phyloP scores from a whole-genome alignment of 2,329 filamentous ascomycete genomes.

The Orbilia blumenaviensis region DNA sequence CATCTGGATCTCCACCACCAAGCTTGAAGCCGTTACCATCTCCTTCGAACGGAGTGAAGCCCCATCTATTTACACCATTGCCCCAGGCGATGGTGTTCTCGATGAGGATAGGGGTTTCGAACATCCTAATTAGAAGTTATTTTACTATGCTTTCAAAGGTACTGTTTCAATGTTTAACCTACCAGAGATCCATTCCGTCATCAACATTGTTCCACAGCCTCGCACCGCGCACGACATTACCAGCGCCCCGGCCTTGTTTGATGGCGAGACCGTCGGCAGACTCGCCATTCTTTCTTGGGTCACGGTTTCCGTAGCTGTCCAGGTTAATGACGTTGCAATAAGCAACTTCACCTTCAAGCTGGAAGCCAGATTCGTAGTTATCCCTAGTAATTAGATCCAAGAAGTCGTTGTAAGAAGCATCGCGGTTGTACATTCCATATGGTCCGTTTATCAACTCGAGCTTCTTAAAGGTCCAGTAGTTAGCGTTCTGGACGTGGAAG shows the following conservation, averaged over 20 bases:
- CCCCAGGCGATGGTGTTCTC: constrained; percentile 64
- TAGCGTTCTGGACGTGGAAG: constrained; percentile 63
- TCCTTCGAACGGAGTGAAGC: constrained; percentile 62
- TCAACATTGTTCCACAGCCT: constrained; percentile 67
- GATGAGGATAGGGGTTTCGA: constrained; percentile 63
- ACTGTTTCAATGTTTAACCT: constrained; percentile 27
- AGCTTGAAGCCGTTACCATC: constrained; percentile 66
- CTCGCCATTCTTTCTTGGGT: constrained; percentile 66
- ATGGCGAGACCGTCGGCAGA: constrained; percentile 65
- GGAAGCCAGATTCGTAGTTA: constrained; percentile 62
- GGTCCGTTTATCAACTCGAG: constrained; percentile 61
- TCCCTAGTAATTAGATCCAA: constrained; percentile 61
- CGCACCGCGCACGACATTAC: constrained; percentile 64
- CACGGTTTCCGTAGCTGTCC: constrained; percentile 64
- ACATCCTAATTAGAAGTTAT: constrained; percentile 57
- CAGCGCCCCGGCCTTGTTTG: constrained; percentile 64
- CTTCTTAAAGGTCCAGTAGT: constrained; percentile 64
- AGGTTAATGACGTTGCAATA: constrained; percentile 63
- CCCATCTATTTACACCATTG: constrained; percentile 64
- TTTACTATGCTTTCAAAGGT: constrained; percentile 10
- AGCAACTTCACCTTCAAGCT: constrained; percentile 59
- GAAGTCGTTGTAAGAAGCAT: constrained; percentile 60
- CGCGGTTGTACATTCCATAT: constrained; percentile 61
- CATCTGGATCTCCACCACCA: constrained; percentile 60
- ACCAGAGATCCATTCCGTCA: constrained; percentile 64